Conservation (phyloP, 345 rosid species). For the Salix suchowensis region DNA sequence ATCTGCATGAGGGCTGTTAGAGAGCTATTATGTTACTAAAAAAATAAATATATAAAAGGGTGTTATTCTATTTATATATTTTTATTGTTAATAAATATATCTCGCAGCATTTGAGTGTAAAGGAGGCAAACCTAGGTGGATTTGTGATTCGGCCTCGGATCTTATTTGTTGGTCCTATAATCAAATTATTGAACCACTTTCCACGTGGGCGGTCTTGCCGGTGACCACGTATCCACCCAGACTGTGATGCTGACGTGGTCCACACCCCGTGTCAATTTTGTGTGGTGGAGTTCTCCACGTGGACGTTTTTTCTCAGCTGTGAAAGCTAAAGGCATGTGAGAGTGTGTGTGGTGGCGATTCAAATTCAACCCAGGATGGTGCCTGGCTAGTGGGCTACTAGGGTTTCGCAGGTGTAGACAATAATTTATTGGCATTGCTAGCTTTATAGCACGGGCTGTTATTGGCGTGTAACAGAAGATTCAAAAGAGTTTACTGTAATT, state of each 20-base stretch:
- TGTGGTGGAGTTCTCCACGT: neutral
- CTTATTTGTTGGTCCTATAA: constrained; percentile 17
- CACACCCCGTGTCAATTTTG: constrained; percentile 9
- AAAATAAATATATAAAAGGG: neutral
- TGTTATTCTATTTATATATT: neutral
- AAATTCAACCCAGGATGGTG: neutral
- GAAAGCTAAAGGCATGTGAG: neutral
- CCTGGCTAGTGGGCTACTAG: too few species aligned
- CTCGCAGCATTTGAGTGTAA: constrained; percentile 2
- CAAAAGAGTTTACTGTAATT: too few species aligned
- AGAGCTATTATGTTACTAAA: too few species aligned
- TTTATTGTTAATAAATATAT: neutral
- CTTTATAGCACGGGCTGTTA: too few species aligned
- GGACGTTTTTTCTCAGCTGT: constrained; percentile 1
- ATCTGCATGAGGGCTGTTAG: too few species aligned
- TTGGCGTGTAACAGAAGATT: too few species aligned
- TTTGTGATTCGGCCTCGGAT: constrained; percentile 30
- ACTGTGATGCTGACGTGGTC: constrained; percentile 32
- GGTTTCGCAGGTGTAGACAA: too few species aligned
- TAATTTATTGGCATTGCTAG: too few species aligned
- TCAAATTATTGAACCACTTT: constrained; percentile 25
- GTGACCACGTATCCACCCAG: constrained; percentile 22
- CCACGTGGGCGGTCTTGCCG: constrained; percentile 15
- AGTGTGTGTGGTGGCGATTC: neutral
- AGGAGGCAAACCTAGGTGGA: constrained; percentile 28